These are phyloP conservation scores for Aureobasidium sp. DNA, from an alignment of 2,329 filamentous ascomycete species.

Conservation along the genomic window DNA sequence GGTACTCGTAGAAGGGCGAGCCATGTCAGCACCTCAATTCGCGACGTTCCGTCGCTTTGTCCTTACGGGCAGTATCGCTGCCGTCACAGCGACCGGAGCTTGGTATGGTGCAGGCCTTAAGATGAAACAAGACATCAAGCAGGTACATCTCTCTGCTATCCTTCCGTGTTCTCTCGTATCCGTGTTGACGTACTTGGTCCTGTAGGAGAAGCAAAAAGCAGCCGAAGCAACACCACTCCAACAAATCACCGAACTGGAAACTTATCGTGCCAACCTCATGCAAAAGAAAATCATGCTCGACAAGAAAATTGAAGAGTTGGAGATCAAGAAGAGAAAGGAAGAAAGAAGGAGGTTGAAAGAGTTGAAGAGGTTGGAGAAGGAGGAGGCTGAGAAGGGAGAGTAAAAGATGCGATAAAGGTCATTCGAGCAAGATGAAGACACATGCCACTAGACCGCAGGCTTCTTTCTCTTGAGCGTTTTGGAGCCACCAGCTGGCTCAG, in stretches of 20 bases:
- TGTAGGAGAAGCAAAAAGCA: slow-evolving; percentile 33
- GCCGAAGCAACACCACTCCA: slow-evolving; percentile 47
- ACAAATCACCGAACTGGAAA: slow-evolving; percentile 48
- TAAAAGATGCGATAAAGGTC: neutral
- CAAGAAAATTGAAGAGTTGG: slow-evolving; percentile 48
- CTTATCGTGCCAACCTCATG: slow-evolving; percentile 43
- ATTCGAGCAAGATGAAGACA: neutral
- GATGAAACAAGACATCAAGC: slow-evolving; percentile 42
- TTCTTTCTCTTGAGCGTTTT: too few relatives aligned
- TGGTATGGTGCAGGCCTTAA: slow-evolving; percentile 56
- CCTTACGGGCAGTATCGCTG: slow-evolving; percentile 48
- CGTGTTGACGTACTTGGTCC: too few relatives aligned
- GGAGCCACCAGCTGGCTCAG: neutral
- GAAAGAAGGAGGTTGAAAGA: slow-evolving; percentile 5
- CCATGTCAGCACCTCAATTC: slow-evolving; percentile 21
- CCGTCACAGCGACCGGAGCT: slow-evolving; percentile 51
- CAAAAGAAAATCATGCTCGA: slow-evolving; percentile 48
- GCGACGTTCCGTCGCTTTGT: slow-evolving; percentile 41
- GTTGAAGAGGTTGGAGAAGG: neutral
- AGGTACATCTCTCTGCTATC: slow-evolving; percentile 36
- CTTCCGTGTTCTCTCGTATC: too few relatives aligned
- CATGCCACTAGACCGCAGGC: neutral
- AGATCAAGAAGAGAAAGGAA: slow-evolving; percentile 30
- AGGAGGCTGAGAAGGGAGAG: slow-evolving; percentile 7
- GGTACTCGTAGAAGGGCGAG: neutral